A percentile compares a stretch with the other conserved stretches of the same genome.
These are phyloP conservation scores for Meripilus lineatus DNA, from an alignment of 1,284 basidiomycete genomes.

Conservation along the genomic window DNA sequence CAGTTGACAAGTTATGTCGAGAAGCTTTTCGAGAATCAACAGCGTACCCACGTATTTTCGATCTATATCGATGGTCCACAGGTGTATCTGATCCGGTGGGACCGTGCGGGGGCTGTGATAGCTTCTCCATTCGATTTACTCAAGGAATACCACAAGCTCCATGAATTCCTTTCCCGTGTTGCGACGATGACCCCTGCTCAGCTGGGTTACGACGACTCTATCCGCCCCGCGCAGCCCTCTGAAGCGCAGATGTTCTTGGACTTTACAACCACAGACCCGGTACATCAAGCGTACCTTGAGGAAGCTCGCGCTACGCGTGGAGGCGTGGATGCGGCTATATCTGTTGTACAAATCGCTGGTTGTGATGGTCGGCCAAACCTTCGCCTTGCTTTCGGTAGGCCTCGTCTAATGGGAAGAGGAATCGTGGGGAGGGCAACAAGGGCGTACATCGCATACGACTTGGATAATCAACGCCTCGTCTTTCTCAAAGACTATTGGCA, in stretches of 20 bases:
- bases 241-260: not conserved
- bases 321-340: not conserved
- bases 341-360: not conserved
- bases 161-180: slow-evolving; percentile 9
- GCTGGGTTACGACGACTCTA: slow-evolving; percentile 9
- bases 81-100: slow-evolving; percentile 10
- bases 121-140: slow-evolving; percentile 11
- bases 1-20: slow-evolving; percentile 7
- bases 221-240: not conserved
- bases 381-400: not conserved
- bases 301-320: too few species aligned
- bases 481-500: not conserved
- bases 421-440: not conserved
- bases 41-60: slow-evolving; percentile 5
- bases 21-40: slow-evolving; percentile 7
- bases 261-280: not conserved
- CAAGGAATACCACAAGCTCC: not conserved
- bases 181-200: not conserved
- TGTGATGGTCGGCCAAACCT: not conserved
- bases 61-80: slow-evolving; percentile 2
- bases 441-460: not conserved
- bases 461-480: not conserved
- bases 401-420: not conserved
- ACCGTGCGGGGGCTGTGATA: slow-evolving; percentile 10
- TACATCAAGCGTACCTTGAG: not conserved